Conservation (phyloP, 73 alveolate species). For the Tetrahymena elliotti region DNA sequence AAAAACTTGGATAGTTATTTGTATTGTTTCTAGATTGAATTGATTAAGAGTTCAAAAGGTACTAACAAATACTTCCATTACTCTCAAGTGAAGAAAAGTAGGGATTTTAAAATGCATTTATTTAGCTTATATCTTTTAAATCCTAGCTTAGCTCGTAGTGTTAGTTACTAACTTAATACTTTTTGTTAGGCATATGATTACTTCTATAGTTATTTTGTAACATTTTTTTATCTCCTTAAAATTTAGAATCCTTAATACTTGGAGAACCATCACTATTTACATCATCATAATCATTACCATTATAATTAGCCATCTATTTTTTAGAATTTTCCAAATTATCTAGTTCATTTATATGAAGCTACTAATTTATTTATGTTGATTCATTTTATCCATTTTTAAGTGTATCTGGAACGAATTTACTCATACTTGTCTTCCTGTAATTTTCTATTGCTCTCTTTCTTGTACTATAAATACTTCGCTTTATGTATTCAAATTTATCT, state of each 20-base stretch:
- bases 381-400: neutral
- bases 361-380: neutral
- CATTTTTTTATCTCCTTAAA: neutral
- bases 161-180: neutral
- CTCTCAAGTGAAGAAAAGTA: neutral
- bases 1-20: neutral
- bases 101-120: neutral
- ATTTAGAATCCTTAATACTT: neutral
- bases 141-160: neutral
- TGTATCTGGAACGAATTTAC: neutral
- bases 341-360: neutral
- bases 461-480: neutral
- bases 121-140: neutral
- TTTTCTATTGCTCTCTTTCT: neutral
- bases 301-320: neutral
- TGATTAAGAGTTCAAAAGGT: neutral
- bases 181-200: neutral
- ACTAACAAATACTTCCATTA: neutral
- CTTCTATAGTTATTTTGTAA: neutral
- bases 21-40: neutral
- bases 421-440: neutral
- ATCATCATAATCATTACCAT: neutral
- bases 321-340: neutral
- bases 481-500: neutral
- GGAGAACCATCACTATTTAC: neutral